phyloP scores from a whole-genome alignment of 768 basidiomycete genomes.

The Mycena sanguinolenta region DNA sequence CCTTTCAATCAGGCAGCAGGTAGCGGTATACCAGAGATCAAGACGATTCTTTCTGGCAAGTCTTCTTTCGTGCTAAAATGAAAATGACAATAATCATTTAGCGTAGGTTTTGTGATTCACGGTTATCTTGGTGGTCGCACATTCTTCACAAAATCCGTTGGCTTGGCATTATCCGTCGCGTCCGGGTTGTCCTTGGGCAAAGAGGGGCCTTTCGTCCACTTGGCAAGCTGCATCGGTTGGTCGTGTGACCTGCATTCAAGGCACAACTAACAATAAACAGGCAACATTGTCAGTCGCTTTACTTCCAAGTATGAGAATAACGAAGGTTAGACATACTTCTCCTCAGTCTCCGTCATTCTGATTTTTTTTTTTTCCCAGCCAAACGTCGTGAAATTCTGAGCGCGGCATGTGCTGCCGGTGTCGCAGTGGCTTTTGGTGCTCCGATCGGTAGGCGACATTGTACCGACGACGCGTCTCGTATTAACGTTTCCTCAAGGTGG shows the following conservation, averaged over 20 bases:
- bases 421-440: constrained; percentile 97
- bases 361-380: constrained; percentile 55
- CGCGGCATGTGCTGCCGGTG: constrained; percentile 97
- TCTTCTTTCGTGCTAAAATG: constrained; percentile 13
- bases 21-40: constrained; percentile 97
- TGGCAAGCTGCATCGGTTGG: constrained; percentile 61
- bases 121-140: constrained; percentile 95
- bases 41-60: constrained; percentile 89
- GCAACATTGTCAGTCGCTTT: constrained; percentile 89
- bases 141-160: constrained; percentile 90
- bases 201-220: constrained; percentile 32
- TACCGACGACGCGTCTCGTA: neutral
- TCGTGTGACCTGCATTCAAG: neutral
- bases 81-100: constrained; percentile 26
- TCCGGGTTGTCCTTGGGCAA: constrained; percentile 89
- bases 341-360: constrained; percentile 1
- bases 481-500: constrained; percentile 52
- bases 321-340: constrained; percentile 67
- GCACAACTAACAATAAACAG: neutral
- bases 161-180: constrained; percentile 90
- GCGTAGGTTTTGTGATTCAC: constrained; percentile 92
- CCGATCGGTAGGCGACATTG: constrained; percentile 75
- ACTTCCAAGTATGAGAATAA: constrained; percentile 94
- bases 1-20: constrained; percentile 79
- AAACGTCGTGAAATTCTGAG: constrained; percentile 96